These are phyloP conservation scores for Penicillium sp. DNA, from an alignment of 2,329 filamentous ascomycete genomes.

Conservation along the genomic window DNA sequence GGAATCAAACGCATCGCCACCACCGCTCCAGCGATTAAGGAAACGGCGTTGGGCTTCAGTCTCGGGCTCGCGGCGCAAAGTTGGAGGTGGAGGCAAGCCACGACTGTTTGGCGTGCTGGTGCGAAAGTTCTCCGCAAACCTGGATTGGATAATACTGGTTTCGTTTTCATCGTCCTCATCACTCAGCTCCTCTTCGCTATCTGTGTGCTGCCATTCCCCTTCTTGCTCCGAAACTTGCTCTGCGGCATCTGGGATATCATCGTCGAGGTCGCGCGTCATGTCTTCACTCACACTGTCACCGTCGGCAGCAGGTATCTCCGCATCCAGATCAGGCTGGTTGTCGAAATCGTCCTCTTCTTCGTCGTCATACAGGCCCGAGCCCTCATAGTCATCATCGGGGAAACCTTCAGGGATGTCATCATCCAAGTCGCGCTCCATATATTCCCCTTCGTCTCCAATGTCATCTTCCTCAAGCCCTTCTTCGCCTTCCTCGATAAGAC, in stretches of 20 bases:
- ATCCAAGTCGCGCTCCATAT: conserved; percentile 63
- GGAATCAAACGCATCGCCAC: conserved; percentile 33
- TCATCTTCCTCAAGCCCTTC: conserved; percentile 52
- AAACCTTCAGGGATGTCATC: conserved; percentile 69
- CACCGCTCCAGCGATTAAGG: conserved; percentile 38
- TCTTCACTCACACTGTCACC: conserved; percentile 51
- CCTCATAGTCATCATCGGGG: conserved; percentile 44
- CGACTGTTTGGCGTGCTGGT: conserved; percentile 36
- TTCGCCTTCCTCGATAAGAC: conserved; percentile 42
- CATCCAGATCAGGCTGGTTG: conserved; percentile 51
- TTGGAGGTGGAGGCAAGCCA: conserved; percentile 31
- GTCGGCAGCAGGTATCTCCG: conserved; percentile 60
- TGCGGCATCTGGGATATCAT: conserved; percentile 63
- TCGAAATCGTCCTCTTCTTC: conserved; percentile 46
- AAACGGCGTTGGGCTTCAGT: conserved; percentile 42
- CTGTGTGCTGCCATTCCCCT: conserved; percentile 71
- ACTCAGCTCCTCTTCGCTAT: conserved; percentile 64
- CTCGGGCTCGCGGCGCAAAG: conserved; percentile 27
- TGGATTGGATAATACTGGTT: conserved; percentile 22
- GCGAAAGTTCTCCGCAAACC: conserved; percentile 28
- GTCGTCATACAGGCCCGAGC: conserved; percentile 39
- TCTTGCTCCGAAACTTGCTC: conserved; percentile 46
- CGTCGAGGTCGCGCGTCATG: conserved; percentile 69
- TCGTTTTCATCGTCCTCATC: conserved; percentile 42
- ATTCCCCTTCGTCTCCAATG: conserved; percentile 50